phyloP scores from a whole-genome alignment of 805 yeast genomes.

The Teunomyces panamensis region DNA sequence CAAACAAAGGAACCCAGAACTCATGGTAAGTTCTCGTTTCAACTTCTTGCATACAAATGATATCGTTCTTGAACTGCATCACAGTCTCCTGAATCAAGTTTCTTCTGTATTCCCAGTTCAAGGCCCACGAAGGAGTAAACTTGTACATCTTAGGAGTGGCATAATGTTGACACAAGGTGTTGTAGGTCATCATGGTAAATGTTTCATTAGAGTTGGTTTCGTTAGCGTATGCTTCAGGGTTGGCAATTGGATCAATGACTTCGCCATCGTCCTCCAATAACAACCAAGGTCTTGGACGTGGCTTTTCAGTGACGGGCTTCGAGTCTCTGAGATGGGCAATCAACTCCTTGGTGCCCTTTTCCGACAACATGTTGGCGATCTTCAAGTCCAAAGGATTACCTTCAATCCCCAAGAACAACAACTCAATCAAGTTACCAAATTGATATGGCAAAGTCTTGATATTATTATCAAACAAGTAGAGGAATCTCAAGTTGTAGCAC shows the following conservation, averaged over 20 bases:
- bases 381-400: slow-evolving; percentile 81
- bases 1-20: slow-evolving; percentile 76
- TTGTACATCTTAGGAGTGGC: slow-evolving; percentile 91
- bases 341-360: slow-evolving; percentile 81
- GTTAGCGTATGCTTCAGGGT: slow-evolving; percentile 30
- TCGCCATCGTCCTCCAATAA: slow-evolving; percentile 77
- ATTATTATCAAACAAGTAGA: slow-evolving; percentile 86
- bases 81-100: slow-evolving; percentile 74
- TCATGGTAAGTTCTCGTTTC: slow-evolving; percentile 85
- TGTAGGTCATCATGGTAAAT: slow-evolving; percentile 82
- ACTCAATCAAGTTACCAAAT: slow-evolving; percentile 79
- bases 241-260: slow-evolving; percentile 32
- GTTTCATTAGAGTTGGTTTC: slow-evolving; percentile 29
- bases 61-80: slow-evolving; percentile 61
- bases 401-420: slow-evolving; percentile 86
- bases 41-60: slow-evolving; percentile 92
- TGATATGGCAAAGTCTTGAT: slow-evolving; percentile 73
- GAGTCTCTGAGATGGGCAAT: slow-evolving; percentile 79
- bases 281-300: slow-evolving; percentile 81
- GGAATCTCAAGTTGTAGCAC: slow-evolving; percentile 72
- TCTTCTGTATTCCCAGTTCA: slow-evolving; percentile 88
- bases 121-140: slow-evolving; percentile 96
- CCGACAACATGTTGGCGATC: slow-evolving; percentile 64
- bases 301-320: slow-evolving; percentile 63
- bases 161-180: slow-evolving; percentile 92